Conservation (phyloP, 306 rosid species). For the Fragaria iinumae region DNA sequence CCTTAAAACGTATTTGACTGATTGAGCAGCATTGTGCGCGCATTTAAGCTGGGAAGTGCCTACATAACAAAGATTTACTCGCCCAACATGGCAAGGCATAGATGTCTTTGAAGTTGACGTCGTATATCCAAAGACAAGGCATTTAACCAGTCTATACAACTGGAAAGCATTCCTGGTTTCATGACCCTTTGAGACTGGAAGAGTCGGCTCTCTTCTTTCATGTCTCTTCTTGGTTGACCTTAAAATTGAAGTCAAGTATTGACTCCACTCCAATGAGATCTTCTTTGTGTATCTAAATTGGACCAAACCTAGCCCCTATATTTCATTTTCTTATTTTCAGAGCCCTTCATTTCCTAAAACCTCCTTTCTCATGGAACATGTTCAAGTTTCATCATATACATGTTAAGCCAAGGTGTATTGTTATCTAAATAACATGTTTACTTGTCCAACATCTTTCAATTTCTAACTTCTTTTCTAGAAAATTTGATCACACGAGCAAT, state of each 20-base stretch:
- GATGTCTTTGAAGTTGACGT: constrained; percentile 85
- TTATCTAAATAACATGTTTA: neutral
- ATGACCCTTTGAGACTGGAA: neutral
- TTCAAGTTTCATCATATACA: neutral
- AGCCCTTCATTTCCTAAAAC: neutral
- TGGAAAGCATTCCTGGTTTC: neutral
- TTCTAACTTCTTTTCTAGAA: no score
- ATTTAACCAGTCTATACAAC: constrained; percentile 20
- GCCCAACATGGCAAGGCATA: constrained; percentile 73
- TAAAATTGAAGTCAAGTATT: neutral
- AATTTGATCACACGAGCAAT: neutral
- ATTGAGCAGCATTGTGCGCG: neutral
- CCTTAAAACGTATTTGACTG: neutral
- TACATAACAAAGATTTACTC: constrained; percentile 43
- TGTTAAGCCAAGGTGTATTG: neutral
- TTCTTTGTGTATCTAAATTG: neutral
- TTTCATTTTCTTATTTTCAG: neutral
- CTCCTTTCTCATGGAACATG: neutral
- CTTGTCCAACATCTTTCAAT: neutral
- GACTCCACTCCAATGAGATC: neutral
- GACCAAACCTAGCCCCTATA: neutral
- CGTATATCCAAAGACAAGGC: constrained; percentile 74
- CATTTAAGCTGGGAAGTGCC: neutral
- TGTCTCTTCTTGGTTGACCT: neutral
- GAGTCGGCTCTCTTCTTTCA: neutral